A percentile compares a stretch with the other conserved stretches of the same genome.
These are phyloP conservation scores for Blastocystis sp. DNA, from an alignment of 352 stramenopile species.

Conservation along the genomic window DNA sequence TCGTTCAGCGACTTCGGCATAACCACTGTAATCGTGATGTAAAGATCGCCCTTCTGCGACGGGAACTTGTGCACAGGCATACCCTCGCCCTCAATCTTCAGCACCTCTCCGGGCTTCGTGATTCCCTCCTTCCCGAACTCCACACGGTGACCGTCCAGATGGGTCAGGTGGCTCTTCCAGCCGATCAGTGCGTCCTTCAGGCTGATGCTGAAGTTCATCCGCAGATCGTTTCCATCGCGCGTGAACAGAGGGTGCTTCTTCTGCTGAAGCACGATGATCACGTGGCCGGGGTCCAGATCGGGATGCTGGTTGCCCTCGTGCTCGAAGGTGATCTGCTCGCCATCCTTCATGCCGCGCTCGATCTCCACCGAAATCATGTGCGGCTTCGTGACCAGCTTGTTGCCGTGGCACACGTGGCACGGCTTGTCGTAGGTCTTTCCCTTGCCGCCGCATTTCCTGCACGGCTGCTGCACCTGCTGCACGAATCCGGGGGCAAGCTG, in stretches of 20 bases:
- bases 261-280: constrained; percentile 86
- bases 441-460: constrained; percentile 82
- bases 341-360: constrained; percentile 85
- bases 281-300: constrained; percentile 84
- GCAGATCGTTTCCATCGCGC: constrained; percentile 88
- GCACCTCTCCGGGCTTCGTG: constrained; percentile 83
- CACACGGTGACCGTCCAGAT: constrained; percentile 87
- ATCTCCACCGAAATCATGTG: constrained; percentile 90
- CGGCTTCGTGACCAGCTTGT: constrained; percentile 79
- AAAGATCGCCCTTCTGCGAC: constrained; percentile 84
- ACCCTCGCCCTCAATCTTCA: constrained; percentile 83
- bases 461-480: constrained; percentile 84
- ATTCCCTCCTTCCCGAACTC: constrained; percentile 82
- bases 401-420: constrained; percentile 86
- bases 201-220: constrained; percentile 88
- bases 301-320: constrained; percentile 82
- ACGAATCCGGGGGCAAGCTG: constrained; percentile 84
- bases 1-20: constrained; percentile 85
- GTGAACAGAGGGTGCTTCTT: constrained; percentile 82
- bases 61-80: constrained; percentile 88
- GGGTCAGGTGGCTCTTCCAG: constrained; percentile 84
- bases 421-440: constrained; percentile 82
- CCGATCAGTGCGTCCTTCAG: constrained; percentile 89
- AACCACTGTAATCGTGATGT: constrained; percentile 89
- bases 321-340: constrained; percentile 88